Evolutionary conservation across 2,329 filamentous ascomycete genomes (phyloP).

Genomic region (Fusarium pininemorale): DNA sequence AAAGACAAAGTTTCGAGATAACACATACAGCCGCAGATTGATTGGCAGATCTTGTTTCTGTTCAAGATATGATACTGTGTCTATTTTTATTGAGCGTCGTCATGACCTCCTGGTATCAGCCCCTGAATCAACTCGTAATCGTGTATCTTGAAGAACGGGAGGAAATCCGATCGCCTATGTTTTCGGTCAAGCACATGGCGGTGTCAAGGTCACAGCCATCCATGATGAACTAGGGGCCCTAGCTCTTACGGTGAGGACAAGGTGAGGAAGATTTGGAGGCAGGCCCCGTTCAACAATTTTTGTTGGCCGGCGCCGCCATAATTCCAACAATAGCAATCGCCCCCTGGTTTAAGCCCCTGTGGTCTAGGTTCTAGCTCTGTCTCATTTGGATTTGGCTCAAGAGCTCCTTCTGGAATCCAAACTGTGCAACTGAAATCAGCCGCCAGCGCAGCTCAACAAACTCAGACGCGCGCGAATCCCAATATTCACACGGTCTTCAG

Average conservation of each 20-base stretch:
- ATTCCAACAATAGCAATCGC: slow-evolving; percentile 38
- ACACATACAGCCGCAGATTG: slow-evolving; percentile 2
- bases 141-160: slow-evolving; percentile 1
- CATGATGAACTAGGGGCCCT: slow-evolving; percentile 15
- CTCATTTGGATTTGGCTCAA: background rate
- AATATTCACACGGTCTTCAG: slow-evolving; percentile 17
- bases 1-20: slow-evolving; percentile 14
- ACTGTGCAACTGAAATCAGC: slow-evolving; percentile 8
- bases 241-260: slow-evolving; percentile 28
- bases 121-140: slow-evolving; percentile 19
- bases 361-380: background rate
- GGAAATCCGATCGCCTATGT: slow-evolving; percentile 5
- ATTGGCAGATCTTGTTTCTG: slow-evolving; percentile 10
- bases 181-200: slow-evolving; percentile 21
- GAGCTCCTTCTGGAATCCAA: slow-evolving; percentile 14
- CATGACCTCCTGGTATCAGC: background rate
- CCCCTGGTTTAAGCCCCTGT: background rate
- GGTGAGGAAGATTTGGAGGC: slow-evolving; percentile 27
- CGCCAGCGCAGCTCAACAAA: slow-evolving; percentile 28
- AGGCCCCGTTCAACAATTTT: slow-evolving; percentile 36
- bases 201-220: slow-evolving; percentile 1
- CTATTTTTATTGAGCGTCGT: slow-evolving; percentile 34
- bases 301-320: slow-evolving; percentile 6
- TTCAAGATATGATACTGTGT: background rate
- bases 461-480: slow-evolving; percentile 19